Conservation (phyloP, 129 eudicot genomes). For the Arctium minus region DNA sequence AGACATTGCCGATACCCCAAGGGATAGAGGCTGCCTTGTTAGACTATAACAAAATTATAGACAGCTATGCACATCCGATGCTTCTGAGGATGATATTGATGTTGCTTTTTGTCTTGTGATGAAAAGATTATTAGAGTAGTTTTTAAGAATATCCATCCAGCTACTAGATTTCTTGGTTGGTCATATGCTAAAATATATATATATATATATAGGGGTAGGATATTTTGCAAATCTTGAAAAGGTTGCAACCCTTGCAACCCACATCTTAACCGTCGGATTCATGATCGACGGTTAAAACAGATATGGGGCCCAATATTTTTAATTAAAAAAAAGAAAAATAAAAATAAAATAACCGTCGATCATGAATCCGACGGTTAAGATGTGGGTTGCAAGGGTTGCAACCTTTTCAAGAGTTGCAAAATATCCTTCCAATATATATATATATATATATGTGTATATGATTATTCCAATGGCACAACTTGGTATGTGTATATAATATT, state of each 20-base stretch:
- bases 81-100: constrained; percentile 24
- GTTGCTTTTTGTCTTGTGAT: constrained; percentile 22
- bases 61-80: constrained; percentile 29
- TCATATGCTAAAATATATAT: constrained; percentile 12
- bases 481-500: constrained; percentile 12
- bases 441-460: neutral
- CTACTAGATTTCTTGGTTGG: constrained; percentile 24
- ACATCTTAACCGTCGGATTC: too few species aligned
- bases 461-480: constrained; percentile 24
- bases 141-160: constrained; percentile 34
- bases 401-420: too few species aligned
- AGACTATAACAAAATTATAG: neutral
- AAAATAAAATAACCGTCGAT: too few species aligned
- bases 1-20: neutral
- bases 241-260: too few species aligned
- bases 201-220: too few species aligned
- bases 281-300: too few species aligned
- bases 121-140: constrained; percentile 20
- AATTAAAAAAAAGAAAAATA: too few species aligned
- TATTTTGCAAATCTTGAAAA: too few species aligned
- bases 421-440: too few species aligned
- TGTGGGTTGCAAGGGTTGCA: too few species aligned
- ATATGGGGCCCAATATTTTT: too few species aligned
- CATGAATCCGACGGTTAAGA: too few species aligned
- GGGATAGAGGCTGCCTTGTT: neutral